A percentile compares a stretch with the other conserved stretches of the same genome.
phyloP scores from a whole-genome alignment of 495 filamentous ascomycete genomes.

The Cryomyces minteri region DNA sequence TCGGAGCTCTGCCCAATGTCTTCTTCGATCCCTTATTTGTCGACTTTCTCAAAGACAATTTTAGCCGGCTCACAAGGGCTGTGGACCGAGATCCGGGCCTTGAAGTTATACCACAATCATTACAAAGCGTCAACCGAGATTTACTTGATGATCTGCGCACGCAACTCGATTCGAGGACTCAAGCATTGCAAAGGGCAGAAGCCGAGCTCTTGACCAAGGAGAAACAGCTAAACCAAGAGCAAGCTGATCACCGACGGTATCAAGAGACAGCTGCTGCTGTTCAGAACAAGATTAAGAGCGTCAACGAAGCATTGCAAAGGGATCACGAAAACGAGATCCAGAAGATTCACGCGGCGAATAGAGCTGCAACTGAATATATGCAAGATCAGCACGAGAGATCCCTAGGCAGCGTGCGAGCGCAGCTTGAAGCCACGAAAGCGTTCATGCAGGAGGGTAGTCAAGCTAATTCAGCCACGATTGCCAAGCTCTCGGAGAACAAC shows the following conservation, averaged over 20 bases:
- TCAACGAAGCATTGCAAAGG: constrained; percentile 52
- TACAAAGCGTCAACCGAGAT: constrained; percentile 20
- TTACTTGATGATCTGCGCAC: constrained; percentile 59
- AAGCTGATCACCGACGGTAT: constrained; percentile 52
- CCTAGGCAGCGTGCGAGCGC: background rate
- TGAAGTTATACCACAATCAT: constrained; percentile 46
- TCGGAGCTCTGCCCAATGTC: constrained; percentile 56
- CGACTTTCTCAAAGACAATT: constrained; percentile 92
- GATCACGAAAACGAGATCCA: constrained; percentile 41
- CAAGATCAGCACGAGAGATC: constrained; percentile 26
- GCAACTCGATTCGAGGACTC: constrained; percentile 55
- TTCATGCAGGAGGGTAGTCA: constrained; percentile 10
- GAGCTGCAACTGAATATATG: constrained; percentile 18
- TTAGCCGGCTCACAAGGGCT: constrained; percentile 63
- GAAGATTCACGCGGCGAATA: constrained; percentile 13
- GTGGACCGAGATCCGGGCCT: constrained; percentile 83
- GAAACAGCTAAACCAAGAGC: constrained; percentile 55
- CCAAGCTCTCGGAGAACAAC: constrained; percentile 1
- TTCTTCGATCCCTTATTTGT: constrained; percentile 77
- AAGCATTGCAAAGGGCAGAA: constrained; percentile 48
- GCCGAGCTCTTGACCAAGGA: constrained; percentile 45
- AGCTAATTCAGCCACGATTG: constrained; percentile 7
- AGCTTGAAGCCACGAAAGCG: constrained; percentile 5
- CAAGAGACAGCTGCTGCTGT: constrained; percentile 51
- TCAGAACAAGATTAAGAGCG: constrained; percentile 42